phyloP scores from a whole-genome alignment of 345 rosid species.

The Balakata baccata region DNA sequence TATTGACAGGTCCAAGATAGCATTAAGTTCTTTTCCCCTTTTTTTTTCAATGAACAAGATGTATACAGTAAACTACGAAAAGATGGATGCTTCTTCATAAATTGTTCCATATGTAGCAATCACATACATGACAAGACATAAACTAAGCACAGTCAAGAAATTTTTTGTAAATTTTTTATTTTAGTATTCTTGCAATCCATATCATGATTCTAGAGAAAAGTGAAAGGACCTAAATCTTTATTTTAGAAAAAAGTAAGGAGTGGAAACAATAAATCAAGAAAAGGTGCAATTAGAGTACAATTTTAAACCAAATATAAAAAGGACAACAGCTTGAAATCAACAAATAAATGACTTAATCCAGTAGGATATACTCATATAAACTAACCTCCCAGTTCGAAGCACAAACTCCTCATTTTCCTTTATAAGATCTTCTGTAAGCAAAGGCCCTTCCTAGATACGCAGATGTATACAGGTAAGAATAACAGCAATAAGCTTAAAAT shows the following conservation, averaged over 20 bases:
- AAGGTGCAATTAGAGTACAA: neutral
- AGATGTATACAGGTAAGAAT: conserved; percentile 18
- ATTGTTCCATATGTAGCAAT: neutral
- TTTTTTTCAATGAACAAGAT: neutral
- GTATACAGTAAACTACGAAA: neutral
- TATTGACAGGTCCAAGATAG: neutral
- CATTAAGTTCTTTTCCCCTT: neutral
- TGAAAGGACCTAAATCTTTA: neutral
- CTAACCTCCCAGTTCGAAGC: conserved; percentile 94
- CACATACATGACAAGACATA: neutral
- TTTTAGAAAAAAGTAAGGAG: neutral
- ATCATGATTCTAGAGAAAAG: neutral
- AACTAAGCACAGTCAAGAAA: conserved; percentile 6
- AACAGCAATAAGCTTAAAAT: conserved; percentile 9
- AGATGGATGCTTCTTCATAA: neutral
- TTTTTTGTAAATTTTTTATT: neutral
- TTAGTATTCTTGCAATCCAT: neutral
- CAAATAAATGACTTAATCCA: neutral
- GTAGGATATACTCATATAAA: conserved; percentile 10
- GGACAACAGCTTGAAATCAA: neutral
- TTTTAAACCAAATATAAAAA: neutral
- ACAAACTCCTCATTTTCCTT: conserved; percentile 93
- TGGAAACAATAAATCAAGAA: neutral
- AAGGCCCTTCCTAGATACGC: conserved; percentile 75
- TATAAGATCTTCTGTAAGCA: conserved; percentile 93